Conservation (phyloP, 768 basidiomycete genomes). For the Suillus subalutaceus region DNA sequence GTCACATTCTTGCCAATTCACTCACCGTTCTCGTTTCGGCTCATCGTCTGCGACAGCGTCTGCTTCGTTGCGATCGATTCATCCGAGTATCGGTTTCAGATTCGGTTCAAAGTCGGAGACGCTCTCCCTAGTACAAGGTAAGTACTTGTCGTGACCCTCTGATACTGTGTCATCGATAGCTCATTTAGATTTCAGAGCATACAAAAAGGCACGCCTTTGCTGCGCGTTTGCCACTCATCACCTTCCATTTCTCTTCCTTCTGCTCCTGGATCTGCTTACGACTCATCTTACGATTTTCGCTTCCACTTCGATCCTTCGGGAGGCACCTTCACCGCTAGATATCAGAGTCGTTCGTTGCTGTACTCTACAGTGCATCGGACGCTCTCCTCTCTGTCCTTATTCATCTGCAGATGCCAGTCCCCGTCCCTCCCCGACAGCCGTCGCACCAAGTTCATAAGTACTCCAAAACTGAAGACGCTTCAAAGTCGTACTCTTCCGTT, state of each 20-base stretch:
- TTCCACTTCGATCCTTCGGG: slow-evolving; percentile 42
- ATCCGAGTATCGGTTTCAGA: slow-evolving; percentile 31
- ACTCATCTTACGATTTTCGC: slow-evolving; percentile 66
- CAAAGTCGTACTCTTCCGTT: slow-evolving; percentile 41
- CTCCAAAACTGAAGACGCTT: slow-evolving; percentile 44
- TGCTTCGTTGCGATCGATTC: slow-evolving; percentile 43
- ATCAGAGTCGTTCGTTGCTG: slow-evolving; percentile 39
- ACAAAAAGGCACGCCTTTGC: slow-evolving; percentile 91
- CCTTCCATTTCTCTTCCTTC: slow-evolving; percentile 33
- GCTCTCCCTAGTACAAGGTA: slow-evolving; percentile 23
- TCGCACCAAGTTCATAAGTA: slow-evolving; percentile 71
- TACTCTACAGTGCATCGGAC: slow-evolving; percentile 46
- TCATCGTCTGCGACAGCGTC: slow-evolving; percentile 46
- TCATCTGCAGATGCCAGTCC: slow-evolving; percentile 82
- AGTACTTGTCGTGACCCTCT: slow-evolving; percentile 6
- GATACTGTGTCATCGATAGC: slow-evolving; percentile 22
- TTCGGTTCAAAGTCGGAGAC: slow-evolving; percentile 20
- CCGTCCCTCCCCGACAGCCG: slow-evolving; percentile 64
- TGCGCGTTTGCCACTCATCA: slow-evolving; percentile 77
- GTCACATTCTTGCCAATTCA: slow-evolving; percentile 42
- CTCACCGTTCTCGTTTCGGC: slow-evolving; percentile 32
- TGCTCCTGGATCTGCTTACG: slow-evolving; percentile 52
- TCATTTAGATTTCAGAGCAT: slow-evolving; percentile 33
- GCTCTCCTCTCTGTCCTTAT: slow-evolving; percentile 42
- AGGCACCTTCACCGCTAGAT: slow-evolving; percentile 47